Base-by-base conservation (phyloP, 2,329 filamentous ascomycete genomes). In the Xylaria sp. region DNA sequence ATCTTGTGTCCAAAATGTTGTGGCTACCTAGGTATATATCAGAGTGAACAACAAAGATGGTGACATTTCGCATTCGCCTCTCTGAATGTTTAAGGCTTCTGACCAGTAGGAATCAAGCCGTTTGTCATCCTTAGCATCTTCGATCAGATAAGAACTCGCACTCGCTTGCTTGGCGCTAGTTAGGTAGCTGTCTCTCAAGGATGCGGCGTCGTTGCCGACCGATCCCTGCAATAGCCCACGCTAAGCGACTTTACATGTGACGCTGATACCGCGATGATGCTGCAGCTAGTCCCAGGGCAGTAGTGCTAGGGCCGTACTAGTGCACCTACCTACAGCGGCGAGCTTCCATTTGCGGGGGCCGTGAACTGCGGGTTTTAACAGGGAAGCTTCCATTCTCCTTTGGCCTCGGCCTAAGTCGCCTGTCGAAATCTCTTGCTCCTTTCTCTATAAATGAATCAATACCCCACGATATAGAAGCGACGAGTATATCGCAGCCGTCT, bases 121-220 rank as follows among this genome's bases (percentile, higher is more conserved):
- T 71, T 66, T 67, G 71, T 72, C 68, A 71, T 68, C 58, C 28
- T 48, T 28, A 41, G 62, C 56, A 39, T 55, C 57, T 68, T 59
- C 62, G 71, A 72, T 72, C 69, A 66, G 71, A 73, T 71, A 71
- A 41, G 54, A 58, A 43, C 62, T 71, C 64, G 69, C 71, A 71
- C 69, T 73, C 71, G 67, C 66, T 63, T 51, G 57, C 36, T 62
- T 65, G 56, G 49, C 62, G 36, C 28, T 15, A 9, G 39, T 15
- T 39, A 52, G 49, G 48, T 51, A 46, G 23, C 23, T 46, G 18
- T n/a, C 6, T 46, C 41, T 46, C 59, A 57, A 63, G 59, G 58
- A 36, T 62, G 15, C 28, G 20, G 49, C 57, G 62, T 15, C 62
- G 62, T 13, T 56, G 62, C 43, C 60, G 55, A 64, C 10, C 4